Percentiles rank a stretch among this genome's conserved stretches.
These are phyloP conservation scores for Talaromyces verruculosus DNA, from an alignment of 2,329 filamentous ascomycete genomes.

Conservation along the genomic window DNA sequence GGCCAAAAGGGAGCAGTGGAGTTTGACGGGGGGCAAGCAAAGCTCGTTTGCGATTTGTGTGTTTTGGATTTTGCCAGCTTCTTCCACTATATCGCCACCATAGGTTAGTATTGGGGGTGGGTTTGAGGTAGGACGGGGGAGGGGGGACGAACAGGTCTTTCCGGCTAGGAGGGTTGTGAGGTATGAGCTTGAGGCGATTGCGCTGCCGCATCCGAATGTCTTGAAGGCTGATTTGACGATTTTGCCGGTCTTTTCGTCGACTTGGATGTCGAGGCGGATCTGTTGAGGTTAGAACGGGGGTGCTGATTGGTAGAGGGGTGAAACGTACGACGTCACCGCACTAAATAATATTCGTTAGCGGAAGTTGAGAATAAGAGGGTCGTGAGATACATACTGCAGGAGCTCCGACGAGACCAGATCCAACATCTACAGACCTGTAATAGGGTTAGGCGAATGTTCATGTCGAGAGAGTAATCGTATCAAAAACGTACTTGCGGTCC, in stretches of 20 bases:
- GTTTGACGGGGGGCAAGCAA: constrained; percentile 81
- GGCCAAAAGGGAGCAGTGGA: constrained; percentile 88
- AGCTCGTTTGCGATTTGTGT: constrained; percentile 98
- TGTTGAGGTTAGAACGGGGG: not conserved
- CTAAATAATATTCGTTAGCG: not conserved
- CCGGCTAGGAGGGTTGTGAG: constrained; percentile 69
- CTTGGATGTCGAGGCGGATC: constrained; percentile 91
- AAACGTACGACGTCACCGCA: constrained; percentile 71
- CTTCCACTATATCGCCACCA: constrained; percentile 61
- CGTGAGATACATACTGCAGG: constrained; percentile 54
- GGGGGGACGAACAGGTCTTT: constrained; percentile 20
- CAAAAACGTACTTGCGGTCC: constrained; percentile 16
- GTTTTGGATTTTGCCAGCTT: constrained; percentile 89
- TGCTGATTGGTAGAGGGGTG: not conserved
- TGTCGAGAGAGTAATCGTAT: not conserved
- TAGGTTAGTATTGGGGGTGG: not conserved
- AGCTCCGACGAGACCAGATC: constrained; percentile 87
- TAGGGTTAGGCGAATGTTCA: not conserved
- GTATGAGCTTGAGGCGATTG: constrained; percentile 93
- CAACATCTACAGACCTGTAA: constrained; percentile 70
- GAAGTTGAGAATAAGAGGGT: not conserved
- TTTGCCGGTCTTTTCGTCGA: constrained; percentile 81
- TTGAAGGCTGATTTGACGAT: constrained; percentile 97
- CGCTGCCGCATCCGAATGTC: constrained; percentile 92
- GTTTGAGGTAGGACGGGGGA: too few relatives aligned